Conservation (phyloP, 2,329 filamentous ascomycete species). For the Septoria petroselini region DNA sequence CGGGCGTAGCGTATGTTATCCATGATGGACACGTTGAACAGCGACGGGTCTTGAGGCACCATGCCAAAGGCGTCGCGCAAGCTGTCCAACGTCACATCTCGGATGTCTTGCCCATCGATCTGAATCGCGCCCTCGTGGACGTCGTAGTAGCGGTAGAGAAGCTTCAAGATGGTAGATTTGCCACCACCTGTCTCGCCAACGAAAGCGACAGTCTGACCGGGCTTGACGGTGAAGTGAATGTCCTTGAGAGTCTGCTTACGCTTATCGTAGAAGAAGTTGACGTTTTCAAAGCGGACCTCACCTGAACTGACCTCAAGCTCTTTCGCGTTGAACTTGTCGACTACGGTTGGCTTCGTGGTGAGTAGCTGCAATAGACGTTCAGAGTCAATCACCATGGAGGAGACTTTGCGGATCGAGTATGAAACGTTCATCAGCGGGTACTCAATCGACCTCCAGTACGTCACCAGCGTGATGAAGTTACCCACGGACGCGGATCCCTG, state of each 20-base stretch:
- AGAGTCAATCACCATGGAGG: slow-evolving; percentile 60
- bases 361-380: slow-evolving; percentile 60
- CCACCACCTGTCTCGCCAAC: slow-evolving; percentile 62
- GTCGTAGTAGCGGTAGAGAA: slow-evolving; percentile 61
- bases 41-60: slow-evolving; percentile 61
- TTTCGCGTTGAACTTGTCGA: slow-evolving; percentile 47
- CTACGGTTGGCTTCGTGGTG: slow-evolving; percentile 56
- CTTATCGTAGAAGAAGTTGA: slow-evolving; percentile 56
- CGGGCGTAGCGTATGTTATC: slow-evolving; percentile 64
- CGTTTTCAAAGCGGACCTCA: slow-evolving; percentile 54
- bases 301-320: slow-evolving; percentile 48
- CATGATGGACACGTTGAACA: slow-evolving; percentile 64
- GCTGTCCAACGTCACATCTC: slow-evolving; percentile 56
- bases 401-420: slow-evolving; percentile 49
- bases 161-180: slow-evolving; percentile 61
- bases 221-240: slow-evolving; percentile 49
- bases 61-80: slow-evolving; percentile 59
- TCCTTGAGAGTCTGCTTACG: slow-evolving; percentile 52
- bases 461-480: slow-evolving; percentile 62
- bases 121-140: slow-evolving; percentile 53
- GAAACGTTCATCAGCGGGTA: slow-evolving; percentile 52
- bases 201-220: slow-evolving; percentile 58
- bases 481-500: slow-evolving; percentile 53
- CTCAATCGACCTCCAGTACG: slow-evolving; percentile 58
- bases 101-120: slow-evolving; percentile 60